These are phyloP conservation scores for Euphrasia confusa DNA, from an alignment of 257 asterid genomes.

Conservation along the genomic window DNA sequence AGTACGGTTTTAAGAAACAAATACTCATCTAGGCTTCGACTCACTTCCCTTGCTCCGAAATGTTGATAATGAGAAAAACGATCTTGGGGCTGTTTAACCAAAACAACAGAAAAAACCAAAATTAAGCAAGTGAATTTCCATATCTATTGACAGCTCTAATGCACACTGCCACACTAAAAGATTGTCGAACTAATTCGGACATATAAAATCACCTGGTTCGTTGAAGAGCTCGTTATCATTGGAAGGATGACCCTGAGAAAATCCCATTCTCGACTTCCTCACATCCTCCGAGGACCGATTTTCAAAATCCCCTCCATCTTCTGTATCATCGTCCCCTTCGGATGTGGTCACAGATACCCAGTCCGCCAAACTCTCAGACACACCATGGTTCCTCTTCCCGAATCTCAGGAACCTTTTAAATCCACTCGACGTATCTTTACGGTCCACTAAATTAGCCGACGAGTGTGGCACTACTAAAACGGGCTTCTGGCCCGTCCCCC, in stretches of 20 bases:
- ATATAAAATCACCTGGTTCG: conserved; percentile 54
- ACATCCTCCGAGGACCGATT: conserved; percentile 70
- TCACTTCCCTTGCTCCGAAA: conserved; percentile 95
- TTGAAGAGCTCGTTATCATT: conserved; percentile 57
- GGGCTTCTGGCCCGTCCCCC: conserved; percentile 30
- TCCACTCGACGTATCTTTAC: conserved; percentile 74
- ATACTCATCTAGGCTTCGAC: conserved; percentile 59
- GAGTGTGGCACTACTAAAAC: conserved; percentile 34
- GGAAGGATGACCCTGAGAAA: conserved; percentile 61
- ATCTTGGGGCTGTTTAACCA: conserved; percentile 65
- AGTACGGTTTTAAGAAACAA: not conserved
- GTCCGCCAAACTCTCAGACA: conserved; percentile 58
- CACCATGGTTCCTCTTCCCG: conserved; percentile 69
- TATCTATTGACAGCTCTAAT: no score
- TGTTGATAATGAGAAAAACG: conserved; percentile 80
- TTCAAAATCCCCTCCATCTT: conserved; percentile 77
- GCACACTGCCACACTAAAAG: no score
- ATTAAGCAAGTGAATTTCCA: not conserved
- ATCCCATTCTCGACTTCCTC: conserved; percentile 85
- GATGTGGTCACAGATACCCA: conserved; percentile 76
- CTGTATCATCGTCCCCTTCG: conserved; percentile 89
- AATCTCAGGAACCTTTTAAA: conserved; percentile 72
- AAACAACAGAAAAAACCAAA: conserved; percentile 9
- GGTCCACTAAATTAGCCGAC: conserved; percentile 38
- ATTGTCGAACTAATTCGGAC: no score